Base-by-base conservation (phyloP, 139 green algal genomes). In the Chlorella sp. region DNA sequence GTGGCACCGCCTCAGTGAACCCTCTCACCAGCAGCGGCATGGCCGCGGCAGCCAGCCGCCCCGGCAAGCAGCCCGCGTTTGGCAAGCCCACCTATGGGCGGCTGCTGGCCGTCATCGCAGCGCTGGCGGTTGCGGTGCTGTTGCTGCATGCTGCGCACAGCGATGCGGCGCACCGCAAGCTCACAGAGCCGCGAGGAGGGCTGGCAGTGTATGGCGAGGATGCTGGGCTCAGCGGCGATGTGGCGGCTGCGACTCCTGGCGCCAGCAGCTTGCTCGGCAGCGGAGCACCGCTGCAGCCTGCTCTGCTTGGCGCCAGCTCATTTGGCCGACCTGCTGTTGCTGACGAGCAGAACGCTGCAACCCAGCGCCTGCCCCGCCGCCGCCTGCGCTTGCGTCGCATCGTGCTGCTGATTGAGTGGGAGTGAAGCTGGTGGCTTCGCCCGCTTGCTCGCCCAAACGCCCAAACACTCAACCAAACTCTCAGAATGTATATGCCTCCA, bases 61-160 rank as follows among this genome's bases (percentile, higher is more conserved):
- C 51, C 51, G 24, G 51, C 51, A 60, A 60, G 24, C 13, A 11
- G 46, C 8, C 51, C 14, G 24, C 51, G 2, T 60, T 60, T 60
- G 51, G 51, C 51, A 60, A n/a, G n/a, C n/a, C n/a, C n/a, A n/a
- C n/a, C n/a, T n/a, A n/a, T n/a, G n/a, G n/a, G n/a, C n/a, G 51
- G 51, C 76, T 82, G 34, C 19, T 82, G 22, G 54, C 58, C 20
- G 22, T 82, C 26, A 82, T 40, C 11, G 76, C 76, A 4, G 19
- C 36, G 20, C 54, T 82, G 36, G 76, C 76, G 1, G 3, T 82
- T 1, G 54, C 62, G 36, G 76, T 82, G 36, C 76, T 82, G 36
- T 54, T 82, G 54, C 76, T 78, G 36, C 76, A 82, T 38, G 51
- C 34, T 0, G 36, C 69, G 54, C 76, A 82, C 76, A 82, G 54